Base-by-base conservation (phyloP, 1,139 yeast species). In the Geotrichum histeridarum region DNA sequence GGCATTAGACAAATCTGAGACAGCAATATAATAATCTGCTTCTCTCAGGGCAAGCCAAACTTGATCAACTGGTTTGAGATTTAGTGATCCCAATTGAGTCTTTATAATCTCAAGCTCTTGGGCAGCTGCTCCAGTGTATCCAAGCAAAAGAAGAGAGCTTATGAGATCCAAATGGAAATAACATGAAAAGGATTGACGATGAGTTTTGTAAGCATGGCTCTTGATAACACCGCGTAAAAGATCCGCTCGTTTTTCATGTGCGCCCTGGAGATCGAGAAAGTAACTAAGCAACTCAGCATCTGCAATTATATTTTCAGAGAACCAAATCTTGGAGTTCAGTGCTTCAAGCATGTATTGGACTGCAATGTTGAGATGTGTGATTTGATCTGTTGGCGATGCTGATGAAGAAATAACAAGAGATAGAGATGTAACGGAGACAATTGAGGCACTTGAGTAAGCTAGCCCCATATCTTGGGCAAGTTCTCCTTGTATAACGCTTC, bases 211-310 rank as follows among this genome's bases (percentile, higher is more conserved):
- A 8, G 17, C 27, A 8, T 41, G 12, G 42, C 55, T 49, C 18
- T 50, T 49, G 11, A 50, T 43, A 1, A 51, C 43, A 4, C 60
- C 55, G 33, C 55, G 51, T 14, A 61, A 41, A 7, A 61, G 42
- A 39, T 55, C 56, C 1, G 57, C 57, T 8, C 63, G 53, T 18
- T 58, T 56, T 43, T 61, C 63, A 42, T 60, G 60, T 8, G 60
- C 58, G 8, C 63, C 63, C 42, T 60, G 62, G 8, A 61, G 48
- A n/a, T 60, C 58, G 18, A 61, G 46, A 48, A 56, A 60, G 11
- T 53, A 53, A n/a, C 45, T 35, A n/a, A 59, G 42, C 38, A 50
- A 50, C n/a, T 54, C 51, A n/a, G 57, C 35, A 22, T 55, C 54
- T 4, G 18, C 27, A 35, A 45, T 17, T n/a, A 56, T 33, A 30